Conservation (phyloP, 139 green algal species). For the Spirogloea muscicola region DNA sequence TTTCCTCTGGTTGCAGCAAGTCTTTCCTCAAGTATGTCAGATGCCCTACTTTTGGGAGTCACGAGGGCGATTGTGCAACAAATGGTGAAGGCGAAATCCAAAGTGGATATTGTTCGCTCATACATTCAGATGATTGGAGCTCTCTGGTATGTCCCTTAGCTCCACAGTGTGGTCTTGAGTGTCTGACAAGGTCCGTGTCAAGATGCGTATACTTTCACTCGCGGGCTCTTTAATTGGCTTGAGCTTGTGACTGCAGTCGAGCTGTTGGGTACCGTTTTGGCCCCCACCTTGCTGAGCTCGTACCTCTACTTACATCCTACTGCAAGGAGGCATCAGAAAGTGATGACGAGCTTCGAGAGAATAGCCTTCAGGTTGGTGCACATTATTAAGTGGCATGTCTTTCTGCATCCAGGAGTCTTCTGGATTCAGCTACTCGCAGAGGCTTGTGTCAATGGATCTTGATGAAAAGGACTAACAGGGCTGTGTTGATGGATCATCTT, state of each 20-base stretch:
- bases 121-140: slow-evolving; percentile 74
- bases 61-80: slow-evolving; percentile 51
- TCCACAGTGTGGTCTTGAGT: no score
- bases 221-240: no score
- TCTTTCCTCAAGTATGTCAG: slow-evolving; percentile 58
- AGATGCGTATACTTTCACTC: no score
- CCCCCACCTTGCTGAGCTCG: slow-evolving; percentile 53
- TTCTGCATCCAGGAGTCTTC: no score
- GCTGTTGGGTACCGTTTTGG: slow-evolving; percentile 75
- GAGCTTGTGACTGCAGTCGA: no score
- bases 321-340: slow-evolving; percentile 47
- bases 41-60: slow-evolving; percentile 56
- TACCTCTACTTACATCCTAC: slow-evolving; percentile 67
- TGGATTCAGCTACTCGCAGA: no score
- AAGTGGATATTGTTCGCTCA: slow-evolving; percentile 60
- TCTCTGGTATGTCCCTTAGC: slow-evolving; percentile 62
- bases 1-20: slow-evolving; percentile 55
- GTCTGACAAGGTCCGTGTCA: no score
- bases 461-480: no score
- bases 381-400: no score
- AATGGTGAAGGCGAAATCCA: slow-evolving; percentile 55
- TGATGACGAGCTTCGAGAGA: slow-evolving; percentile 82
- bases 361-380: slow-evolving; percentile 66
- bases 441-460: no score
- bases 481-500: no score